These are phyloP conservation scores for Aspergillus sp. DNA, from an alignment of 2,329 filamentous ascomycete genomes.

Conservation along the genomic window DNA sequence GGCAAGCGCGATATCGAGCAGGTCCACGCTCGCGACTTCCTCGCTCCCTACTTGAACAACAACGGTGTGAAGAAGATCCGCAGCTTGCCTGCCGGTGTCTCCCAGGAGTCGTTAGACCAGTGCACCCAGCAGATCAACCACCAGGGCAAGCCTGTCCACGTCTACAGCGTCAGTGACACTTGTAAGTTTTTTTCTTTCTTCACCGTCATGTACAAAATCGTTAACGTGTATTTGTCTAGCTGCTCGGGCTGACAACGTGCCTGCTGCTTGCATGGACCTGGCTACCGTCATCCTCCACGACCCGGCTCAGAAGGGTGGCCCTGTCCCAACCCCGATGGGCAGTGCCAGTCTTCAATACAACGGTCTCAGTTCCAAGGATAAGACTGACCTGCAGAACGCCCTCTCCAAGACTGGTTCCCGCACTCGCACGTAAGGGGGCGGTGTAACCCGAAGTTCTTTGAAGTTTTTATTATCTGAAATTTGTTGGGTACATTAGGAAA, in stretches of 20 bases:
- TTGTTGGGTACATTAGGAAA: too few species aligned
- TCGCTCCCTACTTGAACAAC: too few species aligned
- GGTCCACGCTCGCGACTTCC: too few species aligned
- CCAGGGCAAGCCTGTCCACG: neutral
- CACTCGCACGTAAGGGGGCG: too few species aligned
- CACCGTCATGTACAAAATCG: too few species aligned
- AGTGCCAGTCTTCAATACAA: neutral
- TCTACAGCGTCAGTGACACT: neutral
- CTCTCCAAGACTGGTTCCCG: too few species aligned
- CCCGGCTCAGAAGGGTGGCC: slow-evolving; percentile 3
- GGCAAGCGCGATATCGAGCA: too few species aligned
- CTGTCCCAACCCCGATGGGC: slow-evolving; percentile 1
- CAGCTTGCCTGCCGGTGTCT: slow-evolving; percentile 1
- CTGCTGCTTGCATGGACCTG: slow-evolving; percentile 8
- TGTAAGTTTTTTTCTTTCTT: too few species aligned
- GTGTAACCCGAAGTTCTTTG: too few species aligned
- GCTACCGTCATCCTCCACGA: slow-evolving; percentile 4
- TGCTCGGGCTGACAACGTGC: slow-evolving; percentile 2
- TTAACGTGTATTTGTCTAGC: neutral
- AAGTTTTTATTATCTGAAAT: too few species aligned
- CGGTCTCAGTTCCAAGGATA: neutral
- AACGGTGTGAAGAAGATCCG: too few species aligned
- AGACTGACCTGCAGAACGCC: neutral
- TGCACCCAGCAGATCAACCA: slow-evolving; percentile 5
- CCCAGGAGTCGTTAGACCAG: slow-evolving; percentile 3